Evolutionary conservation across 1,139 yeast genomes (phyloP), one percentile per base, ranked within the genome.

Genomic region (Zygoascus meyerae): DNA sequence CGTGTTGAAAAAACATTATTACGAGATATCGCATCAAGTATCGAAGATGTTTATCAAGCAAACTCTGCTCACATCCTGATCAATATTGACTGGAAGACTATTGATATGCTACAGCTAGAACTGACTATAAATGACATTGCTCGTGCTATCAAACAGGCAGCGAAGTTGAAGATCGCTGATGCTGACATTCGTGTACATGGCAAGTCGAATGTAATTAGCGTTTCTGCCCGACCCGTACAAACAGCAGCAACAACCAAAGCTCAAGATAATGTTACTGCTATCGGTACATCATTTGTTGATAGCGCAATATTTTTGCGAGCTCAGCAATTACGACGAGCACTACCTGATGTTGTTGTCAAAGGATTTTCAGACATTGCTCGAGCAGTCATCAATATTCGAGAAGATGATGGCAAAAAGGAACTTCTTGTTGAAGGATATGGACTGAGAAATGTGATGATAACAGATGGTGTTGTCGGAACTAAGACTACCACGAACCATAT

Each of bases 341-440:
- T 94, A 49, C 97, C 97, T 1, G 74, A 75, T 46, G 83, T 94
- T 55, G 95, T 89, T 48, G 95, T 94, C 53, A 90, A 92, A 69
- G 99, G 99, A 46, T 74, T 90, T 54, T 78, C 95, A 4, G 89
- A 85, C 49, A 90, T 92, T 54, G 74, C 95, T 36, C 82, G 98
- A 63, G 98, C 98, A 3, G 98, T 94, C 53, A 94, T 94, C 67
- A 92, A 92, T 65, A 92, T 92, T 57, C 78, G 80, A 52, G 94
- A 85, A 62, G 76, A 75, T 55, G 90, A 89, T 61, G 80, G 81
- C 60, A 86, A 86, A 68, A 84, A 84, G 62, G 97, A 92, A 67
- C 72, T 94, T 54, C 76, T 94, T 60, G 97, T 92, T 44, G 99
- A 94, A 76, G 99, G 99, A 18, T 92, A 94, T 62, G 99, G 99